A percentile compares a stretch with the other conserved stretches of the same genome.
Conservation (phyloP, 306 rosid species). For the Vigna unguiculata region DNA sequence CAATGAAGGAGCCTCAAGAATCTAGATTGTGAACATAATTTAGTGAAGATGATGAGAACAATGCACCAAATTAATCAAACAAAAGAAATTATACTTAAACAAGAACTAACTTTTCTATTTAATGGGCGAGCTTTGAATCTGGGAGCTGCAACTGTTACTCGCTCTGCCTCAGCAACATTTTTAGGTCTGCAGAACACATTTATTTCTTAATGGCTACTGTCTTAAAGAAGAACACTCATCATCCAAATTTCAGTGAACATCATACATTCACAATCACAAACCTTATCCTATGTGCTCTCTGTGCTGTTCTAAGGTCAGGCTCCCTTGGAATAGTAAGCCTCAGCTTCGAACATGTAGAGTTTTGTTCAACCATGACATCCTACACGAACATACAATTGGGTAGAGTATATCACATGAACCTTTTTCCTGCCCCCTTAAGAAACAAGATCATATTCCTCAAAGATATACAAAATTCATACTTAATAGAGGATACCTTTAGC, state of each 20-base stretch:
- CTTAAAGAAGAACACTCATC: constrained; percentile 13
- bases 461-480: constrained; percentile 30
- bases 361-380: constrained; percentile 66
- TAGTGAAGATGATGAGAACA: constrained; percentile 41
- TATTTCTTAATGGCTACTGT: constrained; percentile 26
- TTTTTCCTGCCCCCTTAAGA: constrained; percentile 17
- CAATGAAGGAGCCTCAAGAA: constrained; percentile 89
- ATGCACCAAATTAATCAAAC: constrained; percentile 25
- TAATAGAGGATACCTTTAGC: constrained; percentile 21
- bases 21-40: constrained; percentile 57
- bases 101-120: constrained; percentile 81
- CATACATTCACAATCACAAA: constrained; percentile 43
- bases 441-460: constrained; percentile 21
- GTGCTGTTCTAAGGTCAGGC: constrained; percentile 89
- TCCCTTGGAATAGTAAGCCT: constrained; percentile 90
- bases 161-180: constrained; percentile 60
- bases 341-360: constrained; percentile 57
- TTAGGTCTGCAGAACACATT: constrained; percentile 61
- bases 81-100: constrained; percentile 31
- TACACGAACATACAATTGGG: constrained; percentile 50
- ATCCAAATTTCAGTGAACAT: constrained; percentile 38
- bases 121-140: constrained; percentile 98
- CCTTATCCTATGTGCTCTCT: constrained; percentile 89
- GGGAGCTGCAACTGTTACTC: constrained; percentile 47
- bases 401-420: constrained; percentile 34